Base-by-base conservation (phyloP, 768 basidiomycete species). In the Naganishia vaughanmartiniae region DNA sequence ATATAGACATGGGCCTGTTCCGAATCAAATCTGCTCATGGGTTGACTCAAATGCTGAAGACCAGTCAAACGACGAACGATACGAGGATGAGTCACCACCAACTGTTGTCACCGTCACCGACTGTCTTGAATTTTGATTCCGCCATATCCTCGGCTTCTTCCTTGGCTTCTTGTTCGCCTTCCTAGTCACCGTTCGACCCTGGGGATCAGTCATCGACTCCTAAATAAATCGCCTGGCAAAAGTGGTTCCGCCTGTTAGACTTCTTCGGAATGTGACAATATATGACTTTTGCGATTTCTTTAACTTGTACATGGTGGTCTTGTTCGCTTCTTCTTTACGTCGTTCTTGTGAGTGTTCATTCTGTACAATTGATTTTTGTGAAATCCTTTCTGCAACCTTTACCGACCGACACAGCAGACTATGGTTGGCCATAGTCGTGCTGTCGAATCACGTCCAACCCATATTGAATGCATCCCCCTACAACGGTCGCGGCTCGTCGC, bases 401-500 rank as follows among this genome's bases (percentile, higher is more conserved):
- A 42, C 7, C 9, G 45, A 4, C 6, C 14, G 15, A 46, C 45
- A 46, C 14, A 15, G 45, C 45, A 46, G 45, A 36, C 15, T 9
- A 9, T 21, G 45, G 21, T 46, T 46, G 7, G 4, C 21, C 17
- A 17, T 46, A 3, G 21, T 46, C 21, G 7, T 17, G 7, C 15
- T 17, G 5, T 4, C 7, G 21, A 4, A 6, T 46, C 4, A 46
- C 45, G 45, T n/a, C 34, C 34, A 36, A 5, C 34, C 34, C 34
- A 36, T 36, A 36, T 36, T 36, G 34, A 36, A 36, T 12, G 12
- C 12, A 42, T 42, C 17, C 42, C 42, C 42, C 57, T 58, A 63
- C 14, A 42, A 45, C 12, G 60, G 60, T 60, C 56, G 56, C n/a
- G 69, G 69, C 31, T 39, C 28, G 28, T 31, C 39, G 11, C 69